These are phyloP conservation scores for Fibroporia radiculosa DNA, from an alignment of 768 basidiomycete species.

Conservation along the genomic window DNA sequence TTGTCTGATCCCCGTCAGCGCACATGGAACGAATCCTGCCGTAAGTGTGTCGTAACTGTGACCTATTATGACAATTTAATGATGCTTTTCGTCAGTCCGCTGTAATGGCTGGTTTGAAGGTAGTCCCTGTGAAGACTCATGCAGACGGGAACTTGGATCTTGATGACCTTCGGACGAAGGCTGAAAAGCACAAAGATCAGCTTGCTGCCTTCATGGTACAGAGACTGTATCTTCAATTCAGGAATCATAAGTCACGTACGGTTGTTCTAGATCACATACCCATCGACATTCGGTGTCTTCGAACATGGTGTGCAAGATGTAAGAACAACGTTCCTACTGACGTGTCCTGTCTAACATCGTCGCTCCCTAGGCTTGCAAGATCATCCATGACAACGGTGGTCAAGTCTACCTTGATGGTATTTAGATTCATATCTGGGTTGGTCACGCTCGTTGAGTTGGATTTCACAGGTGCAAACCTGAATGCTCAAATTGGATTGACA, in stretches of 20 bases:
- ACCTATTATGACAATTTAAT: slow-evolving; percentile 4
- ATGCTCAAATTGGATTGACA: slow-evolving; percentile 89
- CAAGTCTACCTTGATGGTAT: slow-evolving; percentile 94
- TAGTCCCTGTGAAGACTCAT: slow-evolving; percentile 89
- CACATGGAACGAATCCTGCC: slow-evolving; percentile 98
- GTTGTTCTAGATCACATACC: slow-evolving; percentile 75
- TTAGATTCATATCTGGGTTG: slow-evolving; percentile 4
- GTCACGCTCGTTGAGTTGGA: background rate
- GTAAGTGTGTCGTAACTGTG: slow-evolving; percentile 34
- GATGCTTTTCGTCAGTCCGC: slow-evolving; percentile 54
- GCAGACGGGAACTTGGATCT: slow-evolving; percentile 86
- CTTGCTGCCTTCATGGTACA: slow-evolving; percentile 94
- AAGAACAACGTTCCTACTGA: slow-evolving; percentile 10
- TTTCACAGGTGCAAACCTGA: slow-evolving; percentile 75
- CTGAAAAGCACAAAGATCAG: slow-evolving; percentile 83
- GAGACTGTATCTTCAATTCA: slow-evolving; percentile 11
- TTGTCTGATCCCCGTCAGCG: slow-evolving; percentile 90
- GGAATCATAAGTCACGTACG: too few species aligned
- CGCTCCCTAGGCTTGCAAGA: slow-evolving; percentile 66
- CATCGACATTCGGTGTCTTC: slow-evolving; percentile 97
- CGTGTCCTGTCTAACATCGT: slow-evolving; percentile 4
- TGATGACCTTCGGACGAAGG: slow-evolving; percentile 77
- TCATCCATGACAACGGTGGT: slow-evolving; percentile 91
- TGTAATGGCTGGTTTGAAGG: slow-evolving; percentile 94
- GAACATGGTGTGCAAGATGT: slow-evolving; percentile 83